A percentile compares a stretch with the other conserved stretches of the same genome.
phyloP scores from a whole-genome alignment of 495 filamentous ascomycete species.

The Penicillium steckii region DNA sequence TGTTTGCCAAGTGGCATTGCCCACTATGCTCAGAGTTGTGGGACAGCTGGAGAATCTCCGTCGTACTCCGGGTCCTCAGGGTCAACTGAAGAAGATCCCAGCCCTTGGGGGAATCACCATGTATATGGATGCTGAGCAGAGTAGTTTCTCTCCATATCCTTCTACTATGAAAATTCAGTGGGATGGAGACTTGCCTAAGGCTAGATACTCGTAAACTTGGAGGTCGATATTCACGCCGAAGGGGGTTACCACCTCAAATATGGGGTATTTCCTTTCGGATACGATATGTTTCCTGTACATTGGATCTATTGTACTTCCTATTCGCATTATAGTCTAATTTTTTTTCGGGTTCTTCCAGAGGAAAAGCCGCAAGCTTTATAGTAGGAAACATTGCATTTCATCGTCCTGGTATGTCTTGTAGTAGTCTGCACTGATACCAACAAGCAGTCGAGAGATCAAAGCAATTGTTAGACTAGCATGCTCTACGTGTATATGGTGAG shows the following conservation, averaged over 20 bases:
- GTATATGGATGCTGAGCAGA: constrained; percentile 72
- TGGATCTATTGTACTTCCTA: too few relatives aligned
- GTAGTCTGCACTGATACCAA: too few relatives aligned
- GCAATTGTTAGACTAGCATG: too few relatives aligned
- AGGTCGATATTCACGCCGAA: too few relatives aligned
- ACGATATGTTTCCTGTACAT: neutral
- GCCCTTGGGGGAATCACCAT: constrained; percentile 55
- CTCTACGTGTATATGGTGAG: too few relatives aligned
- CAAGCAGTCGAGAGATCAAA: too few relatives aligned
- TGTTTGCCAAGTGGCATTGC: constrained; percentile 57
- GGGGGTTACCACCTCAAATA: neutral
- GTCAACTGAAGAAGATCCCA: constrained; percentile 64
- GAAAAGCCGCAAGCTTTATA: too few relatives aligned
- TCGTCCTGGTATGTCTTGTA: too few relatives aligned
- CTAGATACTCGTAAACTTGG: neutral
- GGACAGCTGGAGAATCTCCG: constrained; percentile 55
- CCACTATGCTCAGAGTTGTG: constrained; percentile 59
- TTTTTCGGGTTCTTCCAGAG: too few relatives aligned
- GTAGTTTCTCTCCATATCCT: constrained; percentile 68
- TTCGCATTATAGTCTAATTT: too few relatives aligned
- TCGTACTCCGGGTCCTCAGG: constrained; percentile 63
- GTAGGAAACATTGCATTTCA: too few relatives aligned
- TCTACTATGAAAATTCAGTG: constrained; percentile 57
- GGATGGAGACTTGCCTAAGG: constrained; percentile 41
- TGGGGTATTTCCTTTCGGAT: neutral